These are phyloP conservation scores for Apiotrichum veenhuisii DNA, from an alignment of 1,284 basidiomycete genomes.

Conservation along the genomic window DNA sequence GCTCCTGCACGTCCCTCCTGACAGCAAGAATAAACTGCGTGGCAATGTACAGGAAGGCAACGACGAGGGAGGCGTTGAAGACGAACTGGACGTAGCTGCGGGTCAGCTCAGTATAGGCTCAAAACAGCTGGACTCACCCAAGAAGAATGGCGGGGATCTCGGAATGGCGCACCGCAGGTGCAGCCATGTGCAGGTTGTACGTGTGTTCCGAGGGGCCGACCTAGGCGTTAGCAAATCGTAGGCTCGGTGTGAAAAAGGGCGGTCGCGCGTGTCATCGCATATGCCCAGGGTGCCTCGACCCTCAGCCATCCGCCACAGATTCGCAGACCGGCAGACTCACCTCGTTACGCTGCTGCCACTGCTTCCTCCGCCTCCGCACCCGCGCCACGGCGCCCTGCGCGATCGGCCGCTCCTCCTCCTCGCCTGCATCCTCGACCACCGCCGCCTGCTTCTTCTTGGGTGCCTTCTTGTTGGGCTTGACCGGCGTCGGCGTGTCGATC, in stretches of 20 bases:
- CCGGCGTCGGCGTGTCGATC: not conserved
- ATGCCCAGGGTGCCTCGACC: too few species aligned
- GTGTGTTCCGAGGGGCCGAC: constrained; percentile 26
- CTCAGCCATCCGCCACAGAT: too few species aligned
- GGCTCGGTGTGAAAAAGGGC: too few species aligned
- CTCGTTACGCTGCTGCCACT: constrained; percentile 44
- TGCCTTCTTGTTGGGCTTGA: constrained; percentile 1
- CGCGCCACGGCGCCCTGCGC: constrained; percentile 67
- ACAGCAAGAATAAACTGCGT: constrained; percentile 84
- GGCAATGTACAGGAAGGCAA: constrained; percentile 78
- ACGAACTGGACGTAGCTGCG: constrained; percentile 84
- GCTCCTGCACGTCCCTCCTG: constrained; percentile 81
- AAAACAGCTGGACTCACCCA: constrained; percentile 58
- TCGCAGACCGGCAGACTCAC: constrained; percentile 16
- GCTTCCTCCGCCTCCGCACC: constrained; percentile 62
- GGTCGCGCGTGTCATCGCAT: too few species aligned
- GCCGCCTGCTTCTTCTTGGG: constrained; percentile 1
- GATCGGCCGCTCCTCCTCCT: constrained; percentile 23
- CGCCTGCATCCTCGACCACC: constrained; percentile 11
- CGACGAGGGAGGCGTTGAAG: constrained; percentile 84
- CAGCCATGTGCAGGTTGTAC: constrained; percentile 42
- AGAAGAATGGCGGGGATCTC: constrained; percentile 60
- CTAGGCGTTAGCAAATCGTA: not conserved
- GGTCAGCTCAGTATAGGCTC: constrained; percentile 14
- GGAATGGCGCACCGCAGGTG: constrained; percentile 40